Conservation (phyloP, 2,329 filamentous ascomycete species). For the Teratosphaeria pseudoeucalypti region DNA sequence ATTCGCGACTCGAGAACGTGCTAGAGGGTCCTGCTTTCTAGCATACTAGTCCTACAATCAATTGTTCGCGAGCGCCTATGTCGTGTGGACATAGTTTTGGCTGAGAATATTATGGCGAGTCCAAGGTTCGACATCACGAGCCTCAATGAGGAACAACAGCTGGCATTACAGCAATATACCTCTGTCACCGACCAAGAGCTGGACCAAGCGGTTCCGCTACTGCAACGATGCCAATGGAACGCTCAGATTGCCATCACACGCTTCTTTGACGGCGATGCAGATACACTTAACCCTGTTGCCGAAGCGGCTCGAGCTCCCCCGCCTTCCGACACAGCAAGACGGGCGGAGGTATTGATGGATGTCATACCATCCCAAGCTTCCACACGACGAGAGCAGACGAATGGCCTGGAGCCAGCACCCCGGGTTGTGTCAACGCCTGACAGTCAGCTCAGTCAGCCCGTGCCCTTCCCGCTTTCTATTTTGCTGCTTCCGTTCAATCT, state of each 20-base stretch:
- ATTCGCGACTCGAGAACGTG: not conserved
- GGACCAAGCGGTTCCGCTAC: conserved; percentile 63
- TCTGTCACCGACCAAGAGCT: conserved; percentile 76
- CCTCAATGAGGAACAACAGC: conserved; percentile 37
- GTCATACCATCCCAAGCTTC: conserved; percentile 26
- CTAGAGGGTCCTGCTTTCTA: not conserved
- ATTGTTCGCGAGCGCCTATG: not conserved
- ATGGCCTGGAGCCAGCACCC: conserved; percentile 60
- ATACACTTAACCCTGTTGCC: conserved; percentile 69
- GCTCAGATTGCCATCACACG: conserved; percentile 92
- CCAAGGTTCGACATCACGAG: conserved; percentile 1
- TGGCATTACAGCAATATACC: conserved; percentile 77
- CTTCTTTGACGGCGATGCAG: conserved; percentile 94
- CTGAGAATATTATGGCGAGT: not conserved
- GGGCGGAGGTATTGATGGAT: conserved; percentile 60
- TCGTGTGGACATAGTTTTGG: not conserved
- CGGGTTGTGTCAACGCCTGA: conserved; percentile 70
- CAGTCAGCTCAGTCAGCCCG: conserved; percentile 53
- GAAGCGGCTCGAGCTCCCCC: conserved; percentile 58
- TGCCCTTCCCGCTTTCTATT: conserved; percentile 66
- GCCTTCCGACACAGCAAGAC: conserved; percentile 52
- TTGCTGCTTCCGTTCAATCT: conserved; percentile 73
- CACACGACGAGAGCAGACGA: conserved; percentile 24
- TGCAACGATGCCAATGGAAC: conserved; percentile 90
- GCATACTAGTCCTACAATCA: not conserved